Evolutionary conservation across 495 filamentous ascomycete species (phyloP).

Genomic region (Ascodesmis nigricans): DNA sequence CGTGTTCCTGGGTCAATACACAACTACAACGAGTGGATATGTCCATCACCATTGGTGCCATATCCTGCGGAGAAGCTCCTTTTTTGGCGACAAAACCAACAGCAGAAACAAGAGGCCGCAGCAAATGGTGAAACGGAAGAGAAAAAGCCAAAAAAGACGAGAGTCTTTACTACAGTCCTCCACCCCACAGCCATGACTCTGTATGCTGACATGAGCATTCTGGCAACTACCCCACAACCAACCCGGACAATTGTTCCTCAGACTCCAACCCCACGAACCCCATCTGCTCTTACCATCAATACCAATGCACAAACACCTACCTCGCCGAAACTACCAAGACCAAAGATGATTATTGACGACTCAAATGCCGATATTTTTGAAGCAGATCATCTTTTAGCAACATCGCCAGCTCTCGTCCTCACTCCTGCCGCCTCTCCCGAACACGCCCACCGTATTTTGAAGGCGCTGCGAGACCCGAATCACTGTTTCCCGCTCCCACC

Average conservation of each 20-base stretch:
- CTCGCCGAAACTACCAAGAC: constrained; percentile 44
- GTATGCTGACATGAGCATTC: constrained; percentile 49
- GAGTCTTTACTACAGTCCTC: constrained; percentile 56
- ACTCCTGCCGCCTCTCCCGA: constrained; percentile 46
- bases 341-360: constrained; percentile 51
- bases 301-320: constrained; percentile 27
- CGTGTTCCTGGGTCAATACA: constrained; percentile 62
- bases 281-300: constrained; percentile 28
- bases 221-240: constrained; percentile 41
- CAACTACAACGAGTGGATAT: constrained; percentile 68
- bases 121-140: constrained; percentile 13
- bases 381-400: constrained; percentile 42
- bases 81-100: constrained; percentile 1
- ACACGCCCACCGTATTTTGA: constrained; percentile 44
- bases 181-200: constrained; percentile 59
- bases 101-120: constrained; percentile 4
- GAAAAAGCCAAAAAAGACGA: constrained; percentile 30
- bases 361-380: constrained; percentile 52
- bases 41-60: constrained; percentile 66
- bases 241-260: constrained; percentile 23
- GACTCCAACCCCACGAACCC: constrained; percentile 43
- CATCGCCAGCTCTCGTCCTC: constrained; percentile 52
- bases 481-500: constrained; percentile 53
- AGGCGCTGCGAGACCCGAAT: constrained; percentile 48
- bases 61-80: constrained; percentile 40